Evolutionary conservation across 2,329 filamentous ascomycete species (phyloP), one percentile per base, ranked within the genome.

Genomic region (Chaetomiaceae sp.): DNA sequence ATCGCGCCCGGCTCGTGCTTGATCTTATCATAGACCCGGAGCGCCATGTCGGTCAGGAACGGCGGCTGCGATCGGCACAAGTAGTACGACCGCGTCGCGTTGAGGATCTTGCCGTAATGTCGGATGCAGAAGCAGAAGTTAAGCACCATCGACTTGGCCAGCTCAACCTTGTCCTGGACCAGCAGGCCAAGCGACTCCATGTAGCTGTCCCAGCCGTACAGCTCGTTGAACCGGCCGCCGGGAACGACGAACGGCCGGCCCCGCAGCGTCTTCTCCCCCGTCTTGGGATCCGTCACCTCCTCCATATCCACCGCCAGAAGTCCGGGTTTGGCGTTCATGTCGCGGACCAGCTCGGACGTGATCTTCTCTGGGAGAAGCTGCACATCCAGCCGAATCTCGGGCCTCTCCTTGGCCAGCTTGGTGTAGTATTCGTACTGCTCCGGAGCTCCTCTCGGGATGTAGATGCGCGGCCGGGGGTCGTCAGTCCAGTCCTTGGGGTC

Each of bases 181-280:
- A 97, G 72, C 48, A 98, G 75, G 15, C 93, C 93, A 3, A 97
- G 74, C 5, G 91, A 93, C 65, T 91, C 88, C 89, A 98, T 97
- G 72, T 97, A 98, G 64, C 89, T 96, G 68, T 98, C 93, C 93
- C 93, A 98, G 38, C 91, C 91, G 63, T 98, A 98, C 18, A 98
- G 70, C 66, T 98, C 93, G 67, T 98, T 98, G 81, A 98, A 98
- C 24, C 93, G 81, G 19, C 93, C 93, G 49, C 93, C 93, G 0
- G 93, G 93, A 3, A 98, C 93, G n/a, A 97, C 89, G 58, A 97
- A 98, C 0, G 93, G 91, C 48, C 94, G 74, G 3, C 93, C 93
- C 29, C 76, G 75, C 33, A 94, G 71, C 3, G 84, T 84, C 51
- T 78, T 80, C 62, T 86, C 75, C 32, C 83, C 83, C 3, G 85